Base-by-base conservation (phyloP, 116 monocot species). In the Iris pallida region DNA sequence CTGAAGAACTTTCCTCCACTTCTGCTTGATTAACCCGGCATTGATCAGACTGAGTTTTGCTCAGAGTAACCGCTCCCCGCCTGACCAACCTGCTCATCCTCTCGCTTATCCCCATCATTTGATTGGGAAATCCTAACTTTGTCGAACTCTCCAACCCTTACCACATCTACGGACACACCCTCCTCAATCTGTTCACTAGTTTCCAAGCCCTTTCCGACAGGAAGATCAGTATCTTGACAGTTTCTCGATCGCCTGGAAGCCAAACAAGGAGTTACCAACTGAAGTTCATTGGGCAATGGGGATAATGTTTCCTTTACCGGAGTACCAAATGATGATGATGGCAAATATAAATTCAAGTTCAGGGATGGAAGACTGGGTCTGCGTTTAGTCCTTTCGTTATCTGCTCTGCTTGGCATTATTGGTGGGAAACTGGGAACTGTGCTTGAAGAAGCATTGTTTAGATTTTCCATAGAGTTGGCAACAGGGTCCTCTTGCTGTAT, bases 291-390 rank as follows among this genome's bases (percentile, higher is more conserved):
- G 19, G 68, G 67, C 61, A 77, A 72, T 17, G 77, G 57, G 18
- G 69, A 48, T 1, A 49, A 18, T 55, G 16, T 10, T 41, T 61
- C 49, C 47, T 64, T 42, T 15, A 42, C 70, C 42, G 61, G 18
- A 13, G 54, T 47, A 4, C 7, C 60, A 46, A 70, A 66, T 66
- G 78, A 79, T 55, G 76, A 76, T 12, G 82, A 80, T 58, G 77
- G 74, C 14, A 77, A 78, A 64, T 72, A 73, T 56, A 86, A 47
- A 71, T 91, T 88, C 57, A 88, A 78, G 55, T 82, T 88, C 59
- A 86, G 47, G 20, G 82, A 72, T 43, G 80, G 69, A 19, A 55
- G n/a, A 41, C 68, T 70, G 61, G 17, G 41, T 18, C 45, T 57
- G 4, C 47, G 17, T 8, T 75, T 80, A 0, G 46, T 41, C 42